Evolutionary conservation across 768 basidiomycete species (phyloP).

Genomic region (Trametes gibbosa): DNA sequence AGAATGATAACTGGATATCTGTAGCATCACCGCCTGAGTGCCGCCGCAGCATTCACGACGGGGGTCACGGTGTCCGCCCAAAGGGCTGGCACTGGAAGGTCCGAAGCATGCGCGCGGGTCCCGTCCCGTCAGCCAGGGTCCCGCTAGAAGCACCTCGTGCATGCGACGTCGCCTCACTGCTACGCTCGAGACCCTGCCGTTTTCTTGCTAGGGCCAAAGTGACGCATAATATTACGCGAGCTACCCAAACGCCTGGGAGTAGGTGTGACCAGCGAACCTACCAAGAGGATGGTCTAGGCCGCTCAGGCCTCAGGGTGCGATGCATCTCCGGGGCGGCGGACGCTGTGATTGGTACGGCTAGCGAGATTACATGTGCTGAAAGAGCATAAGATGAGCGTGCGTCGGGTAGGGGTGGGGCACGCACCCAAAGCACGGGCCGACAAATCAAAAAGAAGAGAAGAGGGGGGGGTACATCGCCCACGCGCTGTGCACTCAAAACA

Average conservation of each 20-base stretch:
- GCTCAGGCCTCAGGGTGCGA: not conserved
- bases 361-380: not conserved
- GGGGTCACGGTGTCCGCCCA: not conserved
- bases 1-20: slow-evolving; percentile 5
- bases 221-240: not conserved
- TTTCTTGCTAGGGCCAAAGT: not conserved
- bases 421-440: not conserved
- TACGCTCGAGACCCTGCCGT: not conserved
- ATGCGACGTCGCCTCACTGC: not conserved
- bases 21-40: slow-evolving; percentile 3
- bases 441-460: not conserved
- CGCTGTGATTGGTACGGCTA: slow-evolving; percentile 4
- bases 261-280: not conserved
- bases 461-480: not conserved
- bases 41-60: slow-evolving; percentile 4
- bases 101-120: not conserved
- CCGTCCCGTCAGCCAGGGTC: not conserved
- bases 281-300: not conserved
- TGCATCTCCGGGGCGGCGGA: not conserved
- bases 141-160: slow-evolving; percentile 9
- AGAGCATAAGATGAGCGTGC: slow-evolving; percentile 11
- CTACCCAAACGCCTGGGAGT: not conserved
- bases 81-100: not conserved
- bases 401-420: slow-evolving; percentile 1
- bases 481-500: not conserved